These are phyloP conservation scores for Chamaenerion angustifolium DNA, from an alignment of 345 rosid genomes.

Conservation along the genomic window DNA sequence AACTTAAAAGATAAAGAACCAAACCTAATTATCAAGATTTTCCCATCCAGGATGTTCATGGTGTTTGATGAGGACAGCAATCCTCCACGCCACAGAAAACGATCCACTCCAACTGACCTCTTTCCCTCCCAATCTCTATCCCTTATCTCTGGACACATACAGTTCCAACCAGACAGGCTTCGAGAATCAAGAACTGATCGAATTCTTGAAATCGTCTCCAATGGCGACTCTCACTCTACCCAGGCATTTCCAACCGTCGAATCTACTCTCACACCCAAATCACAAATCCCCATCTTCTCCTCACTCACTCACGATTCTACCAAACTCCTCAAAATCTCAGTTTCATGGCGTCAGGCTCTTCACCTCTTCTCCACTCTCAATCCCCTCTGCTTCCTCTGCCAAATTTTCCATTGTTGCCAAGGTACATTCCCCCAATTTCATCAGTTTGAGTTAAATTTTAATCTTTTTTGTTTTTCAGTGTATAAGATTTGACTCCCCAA, in stretches of 20 bases:
- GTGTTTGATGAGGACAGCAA: too few relatives aligned
- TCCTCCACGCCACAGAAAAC: too few relatives aligned
- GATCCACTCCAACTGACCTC: too few relatives aligned
- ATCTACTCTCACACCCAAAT: constrained; percentile 19
- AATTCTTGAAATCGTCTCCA: background rate
- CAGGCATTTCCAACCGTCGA: constrained; percentile 15
- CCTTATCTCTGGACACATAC: too few relatives aligned
- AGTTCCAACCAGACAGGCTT: too few relatives aligned
- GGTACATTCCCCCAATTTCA: constrained; percentile 40
- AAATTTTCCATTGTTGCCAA: constrained; percentile 47
- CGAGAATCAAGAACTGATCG: too few relatives aligned
- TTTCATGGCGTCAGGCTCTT: constrained; percentile 52
- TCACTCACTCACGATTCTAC: constrained; percentile 6
- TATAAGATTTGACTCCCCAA: too few relatives aligned
- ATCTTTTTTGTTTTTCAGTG: too few relatives aligned
- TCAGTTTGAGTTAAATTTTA: background rate
- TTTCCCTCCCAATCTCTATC: too few relatives aligned
- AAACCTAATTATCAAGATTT: too few relatives aligned
- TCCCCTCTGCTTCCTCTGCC: constrained; percentile 19
- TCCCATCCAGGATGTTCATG: too few relatives aligned
- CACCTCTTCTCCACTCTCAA: constrained; percentile 18
- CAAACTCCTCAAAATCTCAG: constrained; percentile 52
- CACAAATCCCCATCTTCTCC: constrained; percentile 19
- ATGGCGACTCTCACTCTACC: constrained; percentile 38
- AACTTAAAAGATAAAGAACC: too few relatives aligned